Evolutionary conservation across 139 green algal genomes (phyloP), one percentile per base, ranked within the genome.

Genomic region (Chlamydomonas sp.): DNA sequence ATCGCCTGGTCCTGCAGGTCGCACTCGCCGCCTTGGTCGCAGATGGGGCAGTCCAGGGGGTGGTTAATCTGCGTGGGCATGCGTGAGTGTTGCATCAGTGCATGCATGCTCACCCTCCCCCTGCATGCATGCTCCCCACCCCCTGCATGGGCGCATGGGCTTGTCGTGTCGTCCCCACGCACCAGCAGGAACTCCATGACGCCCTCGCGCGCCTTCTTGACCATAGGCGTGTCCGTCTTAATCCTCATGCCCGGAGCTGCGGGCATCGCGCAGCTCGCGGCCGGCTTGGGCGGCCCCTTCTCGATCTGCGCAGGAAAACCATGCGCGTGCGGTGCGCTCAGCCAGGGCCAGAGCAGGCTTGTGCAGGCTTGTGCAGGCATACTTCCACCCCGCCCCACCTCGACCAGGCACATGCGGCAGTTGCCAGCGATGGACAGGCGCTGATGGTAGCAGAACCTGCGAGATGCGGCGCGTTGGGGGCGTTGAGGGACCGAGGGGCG

Each of bases 121-220:
- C n/a, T n/a, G n/a, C n/a, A n/a, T n/a, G n/a, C n/a, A n/a, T n/a
- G n/a, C n/a, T n/a, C n/a, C n/a, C n/a, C n/a, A n/a, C n/a, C n/a
- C n/a, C n/a, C n/a, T n/a, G n/a, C n/a, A n/a, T n/a, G n/a, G n/a
- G n/a, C n/a, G n/a, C 13, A 54, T 54, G 43, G 43, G 13, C 43
- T n/a, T n/a, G 43, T 54, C 13, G 13, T 54, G 43, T 10, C 13
- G 10, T 54, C 16, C 13, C 30, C 16, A 33, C 76, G 22, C 48
- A 96, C 81, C 75, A 99, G 85, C 73, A 99, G 78, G 60, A 99
- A 97, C 89, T 99, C 95, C 95, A 99, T 99, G 29, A 99, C 95
- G 26, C 95, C 95, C 83, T 99, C 95, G 5, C 95, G 79, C 3
- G 95, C 95, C 71, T 98, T 98, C 83, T 97, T 97, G n/a, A 99